Base-by-base conservation (phyloP, 768 basidiomycete species). In the Inosperma sp. region DNA sequence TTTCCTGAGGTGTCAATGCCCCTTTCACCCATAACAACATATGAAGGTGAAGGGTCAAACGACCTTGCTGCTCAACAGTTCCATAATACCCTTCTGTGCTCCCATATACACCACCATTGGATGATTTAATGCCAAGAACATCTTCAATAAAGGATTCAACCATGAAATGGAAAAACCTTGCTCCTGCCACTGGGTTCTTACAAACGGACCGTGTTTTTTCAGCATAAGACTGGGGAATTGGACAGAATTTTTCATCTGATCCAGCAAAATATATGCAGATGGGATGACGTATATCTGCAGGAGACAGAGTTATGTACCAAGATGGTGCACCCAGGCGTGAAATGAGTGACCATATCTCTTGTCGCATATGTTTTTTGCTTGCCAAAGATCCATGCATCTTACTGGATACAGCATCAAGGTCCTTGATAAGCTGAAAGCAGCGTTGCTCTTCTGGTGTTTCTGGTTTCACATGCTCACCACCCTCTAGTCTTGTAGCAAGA, bases 41-140 rank as follows among this genome's bases (percentile, higher is more conserved):
- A 47, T 72, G 71, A 1, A 72, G 34, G 51, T 73, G 72, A 5
- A 72, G 30, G 0, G 70, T 70, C 0, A 70, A 48, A 7, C 66
- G 40, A 1, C 72, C 72, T 53, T 74, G 72, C 25, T 68, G 64
- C 46, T 74, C 71, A 1, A 72, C 70, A 3, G 68, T 72, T 2
- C 72, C 71, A 56, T 71, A 72, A 42, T 72, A 71, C 0, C 59
- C 66, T 12, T 41, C 29, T 4, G 65, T 64, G 0, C 59, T 25
- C 0, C 72, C 69, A 49, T 60, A 71, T 7, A 68, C 13, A 0
- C 68, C 68, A 9, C 0, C 5, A 5, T 35, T 16, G 29, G 55
- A 30, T n/a, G 58, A 37, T 4, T 30, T 30, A 8, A 62, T 30
- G 3, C 65, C 63, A 5, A 70, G 50, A 2, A 69, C 59, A 55